Percentiles rank a stretch among this genome's conserved stretches.
phyloP scores from a whole-genome alignment of 163 green algal genomes.

The Volvox carteri region DNA sequence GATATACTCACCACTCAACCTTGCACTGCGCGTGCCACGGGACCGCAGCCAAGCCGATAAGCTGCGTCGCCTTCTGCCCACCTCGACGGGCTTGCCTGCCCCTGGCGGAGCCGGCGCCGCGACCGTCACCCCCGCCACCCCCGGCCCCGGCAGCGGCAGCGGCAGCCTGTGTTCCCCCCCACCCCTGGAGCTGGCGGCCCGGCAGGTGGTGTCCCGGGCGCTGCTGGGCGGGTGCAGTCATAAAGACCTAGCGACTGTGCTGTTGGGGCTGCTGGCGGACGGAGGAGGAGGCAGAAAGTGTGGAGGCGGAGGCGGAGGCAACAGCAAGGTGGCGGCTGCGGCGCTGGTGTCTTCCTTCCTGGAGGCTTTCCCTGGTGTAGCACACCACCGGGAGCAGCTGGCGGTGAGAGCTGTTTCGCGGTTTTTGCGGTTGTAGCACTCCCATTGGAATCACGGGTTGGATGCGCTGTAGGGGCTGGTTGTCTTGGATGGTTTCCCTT shows the following conservation, averaged over 20 bases:
- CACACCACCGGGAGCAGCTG: slow-evolving; percentile 20
- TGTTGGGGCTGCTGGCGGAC: slow-evolving; percentile 39
- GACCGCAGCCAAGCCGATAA: slow-evolving; percentile 27
- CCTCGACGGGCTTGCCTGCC: no score
- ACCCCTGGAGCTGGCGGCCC: slow-evolving; percentile 31
- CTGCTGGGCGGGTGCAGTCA: slow-evolving; percentile 38
- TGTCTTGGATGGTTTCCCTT: no score
- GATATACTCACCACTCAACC: background rate
- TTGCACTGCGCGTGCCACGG: background rate
- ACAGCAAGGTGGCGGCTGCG: slow-evolving; percentile 51
- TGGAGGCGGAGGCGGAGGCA: background rate
- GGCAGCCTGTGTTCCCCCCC: background rate
- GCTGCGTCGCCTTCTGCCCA: slow-evolving; percentile 32
- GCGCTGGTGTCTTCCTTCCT: slow-evolving; percentile 52
- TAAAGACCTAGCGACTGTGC: slow-evolving; percentile 31
- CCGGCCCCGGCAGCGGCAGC: background rate
- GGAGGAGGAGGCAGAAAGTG: background rate
- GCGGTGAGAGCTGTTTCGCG: background rate
- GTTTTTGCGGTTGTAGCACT: no score
- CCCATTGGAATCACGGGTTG: background rate
- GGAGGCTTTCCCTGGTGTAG: slow-evolving; percentile 46
- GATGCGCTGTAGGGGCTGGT: no score
- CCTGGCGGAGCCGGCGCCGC: background rate
- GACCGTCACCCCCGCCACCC: background rate
- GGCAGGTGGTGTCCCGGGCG: slow-evolving; percentile 16